A percentile compares a stretch with the other conserved stretches of the same genome.
Evolutionary conservation across 257 asterid species (phyloP).

Genomic region (Scutellaria barbata): DNA sequence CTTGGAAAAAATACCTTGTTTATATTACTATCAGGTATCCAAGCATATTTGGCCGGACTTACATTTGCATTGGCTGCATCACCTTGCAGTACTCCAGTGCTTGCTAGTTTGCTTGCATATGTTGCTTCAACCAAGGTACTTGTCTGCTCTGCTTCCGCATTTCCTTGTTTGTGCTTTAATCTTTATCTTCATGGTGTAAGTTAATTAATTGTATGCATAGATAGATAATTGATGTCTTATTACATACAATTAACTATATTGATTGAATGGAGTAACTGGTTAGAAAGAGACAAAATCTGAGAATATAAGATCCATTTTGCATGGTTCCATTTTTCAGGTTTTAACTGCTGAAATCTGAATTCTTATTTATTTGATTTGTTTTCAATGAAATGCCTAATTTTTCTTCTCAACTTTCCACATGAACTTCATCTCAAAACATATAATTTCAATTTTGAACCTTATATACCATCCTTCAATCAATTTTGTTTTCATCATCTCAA

Average conservation of each 20-base stretch:
- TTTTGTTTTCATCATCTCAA: conserved; percentile 1
- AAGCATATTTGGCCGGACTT: conserved; percentile 95
- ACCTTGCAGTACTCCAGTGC: conserved; percentile 75
- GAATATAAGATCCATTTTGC: not conserved
- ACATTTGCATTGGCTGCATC: conserved; percentile 99
- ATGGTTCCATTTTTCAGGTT: not conserved
- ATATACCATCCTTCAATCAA: not conserved
- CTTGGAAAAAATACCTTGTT: not conserved
- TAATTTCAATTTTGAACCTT: not conserved
- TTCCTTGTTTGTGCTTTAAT: not conserved
- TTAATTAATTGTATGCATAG: not conserved
- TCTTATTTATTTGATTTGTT: not conserved
- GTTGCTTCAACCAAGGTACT: conserved; percentile 90
- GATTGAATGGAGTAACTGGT: conserved; percentile 5
- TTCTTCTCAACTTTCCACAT: not conserved
- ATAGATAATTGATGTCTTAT: not conserved
- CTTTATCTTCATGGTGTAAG: conserved; percentile 14
- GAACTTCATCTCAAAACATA: not conserved
- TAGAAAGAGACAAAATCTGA: not conserved
- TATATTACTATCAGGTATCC: conserved; percentile 62
- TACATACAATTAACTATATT: not conserved
- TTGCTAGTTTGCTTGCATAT: conserved; percentile 89
- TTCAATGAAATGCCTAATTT: not conserved
- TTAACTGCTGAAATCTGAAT: not conserved
- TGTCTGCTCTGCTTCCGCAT: not conserved